phyloP scores from a whole-genome alignment of 2,329 filamentous ascomycete genomes.

The Ceratocystis smalleyi region DNA sequence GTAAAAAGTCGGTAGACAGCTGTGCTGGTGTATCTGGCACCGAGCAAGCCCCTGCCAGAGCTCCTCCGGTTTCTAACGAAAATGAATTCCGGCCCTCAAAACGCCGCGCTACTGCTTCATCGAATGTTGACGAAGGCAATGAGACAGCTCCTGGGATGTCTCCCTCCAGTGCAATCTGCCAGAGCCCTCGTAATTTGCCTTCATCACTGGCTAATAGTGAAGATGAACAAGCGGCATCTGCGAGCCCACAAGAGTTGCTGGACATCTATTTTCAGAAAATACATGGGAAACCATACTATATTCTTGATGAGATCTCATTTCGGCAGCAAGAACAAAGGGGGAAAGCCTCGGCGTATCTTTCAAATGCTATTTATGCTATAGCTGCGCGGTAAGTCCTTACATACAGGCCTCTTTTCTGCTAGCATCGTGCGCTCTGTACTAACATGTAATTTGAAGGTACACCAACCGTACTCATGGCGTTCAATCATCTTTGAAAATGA shows the following conservation, averaged over 20 bases:
- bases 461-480: slow-evolving; percentile 51
- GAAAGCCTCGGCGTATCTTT: slow-evolving; percentile 42
- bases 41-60: background rate
- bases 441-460: slow-evolving; percentile 38
- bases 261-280: slow-evolving; percentile 68
- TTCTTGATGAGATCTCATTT: slow-evolving; percentile 61
- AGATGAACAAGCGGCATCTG: background rate
- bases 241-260: slow-evolving; percentile 34
- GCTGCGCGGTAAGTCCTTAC: slow-evolving; percentile 38
- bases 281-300: slow-evolving; percentile 68
- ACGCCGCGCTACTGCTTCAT: background rate
- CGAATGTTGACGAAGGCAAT: background rate
- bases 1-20: background rate
- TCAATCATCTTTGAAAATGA: slow-evolving; percentile 49
- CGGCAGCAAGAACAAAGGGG: slow-evolving; percentile 56
- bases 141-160: background rate
- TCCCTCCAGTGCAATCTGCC: background rate
- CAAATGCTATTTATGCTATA: slow-evolving; percentile 45
- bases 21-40: background rate
- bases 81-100: background rate
- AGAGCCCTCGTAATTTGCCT: background rate
- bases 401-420: background rate
- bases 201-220: background rate
- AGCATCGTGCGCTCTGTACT: background rate
- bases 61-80: background rate